phyloP scores from a whole-genome alignment of 176 grass and related monocot species.

The Pharus latifolius region DNA sequence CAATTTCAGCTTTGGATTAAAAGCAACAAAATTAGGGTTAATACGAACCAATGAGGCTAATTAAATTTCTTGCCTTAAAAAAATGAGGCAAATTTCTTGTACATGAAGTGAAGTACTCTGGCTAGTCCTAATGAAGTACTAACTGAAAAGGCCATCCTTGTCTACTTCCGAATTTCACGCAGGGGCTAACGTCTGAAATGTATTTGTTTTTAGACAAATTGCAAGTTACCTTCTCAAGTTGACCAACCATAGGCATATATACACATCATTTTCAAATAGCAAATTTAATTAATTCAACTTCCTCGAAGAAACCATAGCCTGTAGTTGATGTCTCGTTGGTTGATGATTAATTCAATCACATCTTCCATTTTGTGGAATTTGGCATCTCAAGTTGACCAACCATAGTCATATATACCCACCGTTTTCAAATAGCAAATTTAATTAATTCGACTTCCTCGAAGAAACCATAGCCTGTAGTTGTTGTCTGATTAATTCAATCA shows the following conservation, averaged over 20 bases:
- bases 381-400: not conserved
- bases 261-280: not conserved
- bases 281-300: not conserved
- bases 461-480: not conserved
- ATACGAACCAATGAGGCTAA: not conserved
- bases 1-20: not conserved
- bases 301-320: not conserved
- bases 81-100: too few relatives aligned
- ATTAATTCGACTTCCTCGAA: not conserved
- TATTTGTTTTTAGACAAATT: not conserved
- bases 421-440: not conserved
- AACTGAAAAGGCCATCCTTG: not conserved
- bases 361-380: not conserved
- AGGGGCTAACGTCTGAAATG: not conserved
- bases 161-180: not conserved
- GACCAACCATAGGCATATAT: not conserved
- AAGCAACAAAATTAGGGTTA: too few relatives aligned
- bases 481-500: conserved; percentile 12
- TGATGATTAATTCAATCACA: not conserved
- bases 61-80: too few relatives aligned
- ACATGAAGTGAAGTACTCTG: not conserved
- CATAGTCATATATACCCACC: not conserved
- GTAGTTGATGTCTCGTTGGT: not conserved
- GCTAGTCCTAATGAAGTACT: not conserved
- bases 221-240: not conserved